Percentiles rank a stretch among this genome's conserved stretches.
Conservation (phyloP, 441 rosid genomes). For the Populus hybrid region DNA sequence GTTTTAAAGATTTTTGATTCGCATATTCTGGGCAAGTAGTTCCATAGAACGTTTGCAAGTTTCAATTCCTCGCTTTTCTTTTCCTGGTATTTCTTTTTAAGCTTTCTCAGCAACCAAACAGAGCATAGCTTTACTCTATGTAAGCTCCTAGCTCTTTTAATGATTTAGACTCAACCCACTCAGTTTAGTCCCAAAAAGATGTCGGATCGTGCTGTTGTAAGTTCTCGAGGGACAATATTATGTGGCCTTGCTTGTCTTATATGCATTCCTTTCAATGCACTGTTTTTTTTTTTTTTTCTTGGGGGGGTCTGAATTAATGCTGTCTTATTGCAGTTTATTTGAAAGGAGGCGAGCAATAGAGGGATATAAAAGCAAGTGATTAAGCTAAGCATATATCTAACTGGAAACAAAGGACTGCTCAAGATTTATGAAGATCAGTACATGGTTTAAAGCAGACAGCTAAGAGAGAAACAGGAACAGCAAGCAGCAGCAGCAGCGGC, state of each 20-base stretch:
- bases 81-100: background rate
- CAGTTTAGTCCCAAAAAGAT: background rate
- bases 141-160: background rate
- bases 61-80: background rate
- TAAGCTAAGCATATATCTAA: background rate
- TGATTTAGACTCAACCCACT: background rate
- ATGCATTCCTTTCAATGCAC: background rate
- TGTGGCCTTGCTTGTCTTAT: background rate
- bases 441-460: constrained; percentile 14
- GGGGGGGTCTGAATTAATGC: background rate
- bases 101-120: constrained; percentile 37
- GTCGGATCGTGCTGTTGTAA: background rate
- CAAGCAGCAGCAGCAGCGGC: background rate
- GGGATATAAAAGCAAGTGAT: background rate
- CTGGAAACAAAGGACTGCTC: background rate
- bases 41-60: background rate
- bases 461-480: constrained; percentile 13
- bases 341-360: background rate
- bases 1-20: background rate
- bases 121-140: constrained; percentile 15
- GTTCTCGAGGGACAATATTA: background rate
- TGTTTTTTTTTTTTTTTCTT: background rate
- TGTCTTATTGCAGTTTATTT: background rate
- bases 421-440: constrained; percentile 4
- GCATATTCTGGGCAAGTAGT: background rate